A percentile compares a stretch with the other conserved stretches of the same genome.
Conservation (phyloP, 148 eudicot genomes). For the Nepenthes mirabilis region DNA sequence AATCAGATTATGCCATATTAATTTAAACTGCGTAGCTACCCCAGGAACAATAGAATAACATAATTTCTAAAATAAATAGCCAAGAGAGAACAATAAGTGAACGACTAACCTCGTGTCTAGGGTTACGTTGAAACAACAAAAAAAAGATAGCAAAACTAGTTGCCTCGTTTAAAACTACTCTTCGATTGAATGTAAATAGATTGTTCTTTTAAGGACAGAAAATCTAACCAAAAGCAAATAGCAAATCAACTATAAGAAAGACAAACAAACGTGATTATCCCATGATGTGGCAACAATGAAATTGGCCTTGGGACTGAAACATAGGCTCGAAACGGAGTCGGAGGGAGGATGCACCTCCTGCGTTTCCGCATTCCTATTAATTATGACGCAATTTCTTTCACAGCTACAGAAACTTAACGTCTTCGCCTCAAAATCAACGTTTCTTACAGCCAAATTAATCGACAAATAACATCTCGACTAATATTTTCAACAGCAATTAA, state of each 20-base stretch:
- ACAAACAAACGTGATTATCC: conserved; percentile 76
- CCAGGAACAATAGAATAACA: too few species aligned
- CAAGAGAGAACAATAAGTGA: too few species aligned
- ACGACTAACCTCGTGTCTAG: too few species aligned
- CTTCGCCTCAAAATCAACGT: too few species aligned
- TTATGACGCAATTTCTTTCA: not conserved
- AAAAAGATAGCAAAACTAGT: too few species aligned
- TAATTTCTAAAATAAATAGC: too few species aligned
- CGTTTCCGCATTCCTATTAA: not conserved
- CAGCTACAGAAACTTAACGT: too few species aligned
- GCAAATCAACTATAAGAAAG: not conserved
- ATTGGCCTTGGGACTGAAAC: conserved; percentile 92
- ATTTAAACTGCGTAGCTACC: too few species aligned
- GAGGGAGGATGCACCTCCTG: not conserved
- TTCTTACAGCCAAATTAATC: not conserved
- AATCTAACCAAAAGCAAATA: not conserved
- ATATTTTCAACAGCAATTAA: not conserved
- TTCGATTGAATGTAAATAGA: not conserved
- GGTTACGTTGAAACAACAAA: too few species aligned
- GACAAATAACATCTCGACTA: not conserved
- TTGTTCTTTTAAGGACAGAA: not conserved
- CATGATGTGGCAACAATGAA: conserved; percentile 75
- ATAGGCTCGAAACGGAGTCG: not conserved
- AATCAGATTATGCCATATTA: too few species aligned
- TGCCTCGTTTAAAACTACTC: too few species aligned